Evolutionary conservation across 225 moss, liverwort and hornwort genomes (phyloP).

Genomic region (Rhytidiadelphus loreus): DNA sequence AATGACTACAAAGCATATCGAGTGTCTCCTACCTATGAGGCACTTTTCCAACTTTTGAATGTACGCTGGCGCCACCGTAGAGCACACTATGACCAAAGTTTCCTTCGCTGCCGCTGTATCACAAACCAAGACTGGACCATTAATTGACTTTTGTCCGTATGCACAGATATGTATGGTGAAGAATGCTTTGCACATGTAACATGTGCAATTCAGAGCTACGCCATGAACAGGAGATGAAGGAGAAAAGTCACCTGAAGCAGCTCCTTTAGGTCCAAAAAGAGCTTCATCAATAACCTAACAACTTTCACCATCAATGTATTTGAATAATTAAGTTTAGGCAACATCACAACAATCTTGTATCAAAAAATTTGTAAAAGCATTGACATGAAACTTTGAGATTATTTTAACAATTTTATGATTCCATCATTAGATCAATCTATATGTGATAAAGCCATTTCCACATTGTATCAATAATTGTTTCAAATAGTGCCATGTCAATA

Average conservation of each 20-base stretch:
- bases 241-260: slow-evolving; percentile 19
- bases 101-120: slow-evolving; percentile 24
- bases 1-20: neutral
- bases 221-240: neutral
- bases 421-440: no score
- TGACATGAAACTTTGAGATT: no score
- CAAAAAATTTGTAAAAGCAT: no score
- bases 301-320: no score
- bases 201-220: neutral
- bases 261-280: slow-evolving; percentile 33
- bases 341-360: no score
- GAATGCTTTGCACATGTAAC: neutral
- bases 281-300: slow-evolving; percentile 47
- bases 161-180: neutral
- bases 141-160: neutral
- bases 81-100: slow-evolving; percentile 40
- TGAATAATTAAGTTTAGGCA: no score
- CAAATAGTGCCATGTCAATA: no score
- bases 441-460: no score
- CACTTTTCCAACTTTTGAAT: slow-evolving; percentile 30
- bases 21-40: slow-evolving; percentile 16
- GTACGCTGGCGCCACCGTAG: slow-evolving; percentile 43
- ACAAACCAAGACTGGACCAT: neutral
- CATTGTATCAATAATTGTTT: no score
- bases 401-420: no score